A percentile compares a stretch with the other conserved stretches of the same genome.
Evolutionary conservation across 179 eudicot species (phyloP).

Genomic region (Patellifolia procumbens): DNA sequence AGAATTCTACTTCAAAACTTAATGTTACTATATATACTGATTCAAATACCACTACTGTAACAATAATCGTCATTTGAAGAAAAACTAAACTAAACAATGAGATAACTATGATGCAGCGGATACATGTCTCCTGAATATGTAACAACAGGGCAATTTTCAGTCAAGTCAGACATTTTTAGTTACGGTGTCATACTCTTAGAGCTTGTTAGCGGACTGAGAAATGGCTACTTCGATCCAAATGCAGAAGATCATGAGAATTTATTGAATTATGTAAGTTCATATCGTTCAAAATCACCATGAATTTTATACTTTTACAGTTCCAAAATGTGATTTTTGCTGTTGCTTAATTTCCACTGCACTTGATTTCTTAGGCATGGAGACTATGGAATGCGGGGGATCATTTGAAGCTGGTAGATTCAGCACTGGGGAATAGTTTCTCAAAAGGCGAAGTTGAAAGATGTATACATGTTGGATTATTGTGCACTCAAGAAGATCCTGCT

Average conservation of each 20-base stretch:
- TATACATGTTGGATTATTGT: slow-evolving; percentile 44
- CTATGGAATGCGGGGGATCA: slow-evolving; percentile 33
- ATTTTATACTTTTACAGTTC: no score
- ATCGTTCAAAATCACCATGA: no score
- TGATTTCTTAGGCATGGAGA: slow-evolving; percentile 38
- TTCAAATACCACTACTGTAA: no score
- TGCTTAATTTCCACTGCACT: not conserved
- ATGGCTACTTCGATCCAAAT: no score
- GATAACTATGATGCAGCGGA: slow-evolving; percentile 22
- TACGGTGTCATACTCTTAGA: slow-evolving; percentile 13
- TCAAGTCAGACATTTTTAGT: slow-evolving; percentile 36
- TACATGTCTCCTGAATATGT: slow-evolving; percentile 41
- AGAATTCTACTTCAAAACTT: not conserved
- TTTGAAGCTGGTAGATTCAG: slow-evolving; percentile 32
- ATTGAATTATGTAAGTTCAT: no score
- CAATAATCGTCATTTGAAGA: not conserved
- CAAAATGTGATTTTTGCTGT: not conserved
- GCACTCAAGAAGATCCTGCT: slow-evolving; percentile 41
- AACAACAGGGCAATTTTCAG: slow-evolving; percentile 32
- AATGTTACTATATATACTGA: no score
- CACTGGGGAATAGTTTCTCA: slow-evolving; percentile 22
- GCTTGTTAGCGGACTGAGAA: no score
- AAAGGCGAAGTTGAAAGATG: slow-evolving; percentile 39
- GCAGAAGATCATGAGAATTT: no score
- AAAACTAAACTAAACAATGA: not conserved